phyloP scores from a whole-genome alignment of 2,329 filamentous ascomycete genomes.

The Zymoseptoria pseudotritici region DNA sequence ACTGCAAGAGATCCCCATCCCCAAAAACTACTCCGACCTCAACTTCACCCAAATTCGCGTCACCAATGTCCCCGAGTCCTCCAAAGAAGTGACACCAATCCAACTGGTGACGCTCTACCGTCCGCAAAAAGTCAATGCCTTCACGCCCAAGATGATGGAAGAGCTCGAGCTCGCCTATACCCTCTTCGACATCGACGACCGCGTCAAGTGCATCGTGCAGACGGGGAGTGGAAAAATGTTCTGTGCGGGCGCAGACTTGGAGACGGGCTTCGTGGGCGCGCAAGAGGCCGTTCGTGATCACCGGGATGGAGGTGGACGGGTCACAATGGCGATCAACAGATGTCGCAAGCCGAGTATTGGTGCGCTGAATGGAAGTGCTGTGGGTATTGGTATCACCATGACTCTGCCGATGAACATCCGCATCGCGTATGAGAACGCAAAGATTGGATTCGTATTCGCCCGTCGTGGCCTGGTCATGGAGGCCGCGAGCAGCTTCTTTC shows the following conservation, averaged over 20 bases:
- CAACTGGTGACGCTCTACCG: conserved; percentile 59
- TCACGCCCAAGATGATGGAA: conserved; percentile 56
- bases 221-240: conserved; percentile 47
- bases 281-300: conserved; percentile 42
- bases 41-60: conserved; percentile 37
- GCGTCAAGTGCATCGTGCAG: conserved; percentile 49
- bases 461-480: conserved; percentile 66
- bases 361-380: conserved; percentile 50
- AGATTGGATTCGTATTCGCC: conserved; percentile 68
- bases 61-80: conserved; percentile 35
- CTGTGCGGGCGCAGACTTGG: conserved; percentile 52
- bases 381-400: conserved; percentile 54
- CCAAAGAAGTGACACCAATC: conserved; percentile 52
- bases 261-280: conserved; percentile 42
- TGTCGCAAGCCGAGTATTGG: conserved; percentile 52
- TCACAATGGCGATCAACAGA: conserved; percentile 47
- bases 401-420: conserved; percentile 51
- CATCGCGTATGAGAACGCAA: conserved; percentile 49
- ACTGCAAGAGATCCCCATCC: conserved; percentile 13
- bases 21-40: conserved; percentile 32
- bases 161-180: conserved; percentile 51
- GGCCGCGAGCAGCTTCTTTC: conserved; percentile 62
- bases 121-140: conserved; percentile 60
- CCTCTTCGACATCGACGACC: conserved; percentile 47
- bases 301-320: conserved; percentile 45